A percentile compares a stretch with the other conserved stretches of the same genome.
These are phyloP conservation scores for Populus pruinosa DNA, from an alignment of 345 rosid species.

Conservation along the genomic window DNA sequence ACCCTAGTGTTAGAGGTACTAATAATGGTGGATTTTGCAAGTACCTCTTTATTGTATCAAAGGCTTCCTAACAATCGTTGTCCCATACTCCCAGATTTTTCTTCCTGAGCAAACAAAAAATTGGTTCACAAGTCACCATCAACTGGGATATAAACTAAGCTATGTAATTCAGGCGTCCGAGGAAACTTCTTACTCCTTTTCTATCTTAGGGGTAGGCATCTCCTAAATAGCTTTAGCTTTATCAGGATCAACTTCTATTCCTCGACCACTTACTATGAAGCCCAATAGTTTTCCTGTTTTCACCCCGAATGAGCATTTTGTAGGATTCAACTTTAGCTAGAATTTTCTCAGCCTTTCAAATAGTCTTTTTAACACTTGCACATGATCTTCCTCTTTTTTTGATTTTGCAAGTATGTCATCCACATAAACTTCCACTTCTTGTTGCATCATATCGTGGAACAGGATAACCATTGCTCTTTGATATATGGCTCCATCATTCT, in stretches of 20 bases:
- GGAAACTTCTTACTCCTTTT: not conserved
- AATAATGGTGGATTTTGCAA: not conserved
- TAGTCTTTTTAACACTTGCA: too few relatives aligned
- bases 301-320: not conserved
- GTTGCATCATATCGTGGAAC: too few relatives aligned
- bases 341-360: too few relatives aligned
- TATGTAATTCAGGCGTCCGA: not conserved
- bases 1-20: not conserved
- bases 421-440: too few relatives aligned
- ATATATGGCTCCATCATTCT: too few relatives aligned
- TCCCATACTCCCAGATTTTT: not conserved
- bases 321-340: not conserved
- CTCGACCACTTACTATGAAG: not conserved
- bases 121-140: not conserved
- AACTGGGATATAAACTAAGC: not conserved
- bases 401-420: too few relatives aligned
- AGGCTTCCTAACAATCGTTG: not conserved
- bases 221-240: not conserved
- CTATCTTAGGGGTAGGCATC: not conserved
- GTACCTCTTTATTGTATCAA: not conserved
- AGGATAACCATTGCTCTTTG: too few relatives aligned
- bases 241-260: not conserved
- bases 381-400: too few relatives aligned
- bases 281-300: not conserved
- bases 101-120: not conserved